Evolutionary conservation across 2,329 filamentous ascomycete species (phyloP).

Genomic region (Aspergillus japonicus): DNA sequence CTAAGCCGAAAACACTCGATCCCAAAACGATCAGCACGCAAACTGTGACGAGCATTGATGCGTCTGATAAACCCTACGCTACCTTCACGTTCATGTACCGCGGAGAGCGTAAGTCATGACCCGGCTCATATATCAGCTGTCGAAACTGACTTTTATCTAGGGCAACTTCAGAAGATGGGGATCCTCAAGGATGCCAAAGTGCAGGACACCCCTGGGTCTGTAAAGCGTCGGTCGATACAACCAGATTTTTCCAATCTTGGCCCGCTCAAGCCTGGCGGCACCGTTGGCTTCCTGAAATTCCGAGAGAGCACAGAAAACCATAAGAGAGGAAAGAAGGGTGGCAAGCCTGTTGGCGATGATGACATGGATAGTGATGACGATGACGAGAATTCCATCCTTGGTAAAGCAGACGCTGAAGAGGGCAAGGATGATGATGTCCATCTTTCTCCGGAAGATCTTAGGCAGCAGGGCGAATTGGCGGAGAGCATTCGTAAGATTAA

Average conservation of each 20-base stretch:
- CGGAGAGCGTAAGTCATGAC: conserved; percentile 72
- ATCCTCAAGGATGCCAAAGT: conserved; percentile 70
- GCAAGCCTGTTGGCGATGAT: conserved; percentile 49
- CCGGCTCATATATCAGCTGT: neutral
- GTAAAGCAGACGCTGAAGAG: conserved; percentile 63
- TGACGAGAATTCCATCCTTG: conserved; percentile 61
- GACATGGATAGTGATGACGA: conserved; percentile 76
- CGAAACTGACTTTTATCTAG: conserved; percentile 45
- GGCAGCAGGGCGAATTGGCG: conserved; percentile 59
- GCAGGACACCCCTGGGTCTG: conserved; percentile 55
- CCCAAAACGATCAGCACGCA: conserved; percentile 98
- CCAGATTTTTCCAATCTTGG: conserved; percentile 82
- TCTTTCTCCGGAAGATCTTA: conserved; percentile 62
- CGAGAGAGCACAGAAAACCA: conserved; percentile 62
- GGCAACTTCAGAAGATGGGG: conserved; percentile 95
- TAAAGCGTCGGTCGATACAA: conserved; percentile 78
- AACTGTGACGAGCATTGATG: conserved; percentile 97
- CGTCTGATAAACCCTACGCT: conserved; percentile 92
- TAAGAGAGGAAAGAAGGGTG: conserved; percentile 64
- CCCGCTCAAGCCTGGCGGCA: conserved; percentile 80
- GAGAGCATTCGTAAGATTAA: conserved; percentile 67
- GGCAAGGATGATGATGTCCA: conserved; percentile 47
- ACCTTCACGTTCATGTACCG: conserved; percentile 98
- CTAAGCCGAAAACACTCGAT: conserved; percentile 92
- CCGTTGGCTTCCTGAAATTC: conserved; percentile 86